These are phyloP conservation scores for Chaetomium olivaceum DNA, from an alignment of 2,329 filamentous ascomycete genomes.

Conservation along the genomic window DNA sequence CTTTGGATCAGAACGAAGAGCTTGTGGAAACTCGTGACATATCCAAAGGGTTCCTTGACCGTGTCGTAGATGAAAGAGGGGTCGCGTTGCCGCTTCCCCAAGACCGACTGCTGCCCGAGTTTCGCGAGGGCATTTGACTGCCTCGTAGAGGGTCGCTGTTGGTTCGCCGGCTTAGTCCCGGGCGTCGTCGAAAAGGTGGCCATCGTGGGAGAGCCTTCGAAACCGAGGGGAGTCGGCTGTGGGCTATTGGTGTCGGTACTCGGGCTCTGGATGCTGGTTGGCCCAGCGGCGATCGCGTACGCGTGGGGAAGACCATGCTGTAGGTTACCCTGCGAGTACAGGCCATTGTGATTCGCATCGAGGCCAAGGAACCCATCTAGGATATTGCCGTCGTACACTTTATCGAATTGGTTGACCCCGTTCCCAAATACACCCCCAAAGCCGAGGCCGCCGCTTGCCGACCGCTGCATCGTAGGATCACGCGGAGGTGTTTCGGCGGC, in stretches of 20 bases:
- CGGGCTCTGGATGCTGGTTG: conserved; percentile 63
- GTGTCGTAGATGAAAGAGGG: conserved; percentile 84
- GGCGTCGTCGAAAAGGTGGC: conserved; percentile 38
- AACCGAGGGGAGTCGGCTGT: conserved; percentile 52
- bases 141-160: conserved; percentile 45
- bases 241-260: conserved; percentile 66
- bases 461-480: conserved; percentile 54
- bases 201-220: conserved; percentile 57
- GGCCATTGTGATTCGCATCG: conserved; percentile 49
- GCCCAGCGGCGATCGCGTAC: conserved; percentile 64
- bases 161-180: conserved; percentile 34
- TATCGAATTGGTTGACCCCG: conserved; percentile 51
- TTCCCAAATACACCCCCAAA: conserved; percentile 54
- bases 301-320: conserved; percentile 65
- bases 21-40: conserved; percentile 86
- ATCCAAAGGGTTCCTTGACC: conserved; percentile 88
- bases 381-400: conserved; percentile 53
- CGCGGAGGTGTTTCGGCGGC: conserved; percentile 76
- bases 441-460: conserved; percentile 41
- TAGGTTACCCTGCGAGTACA: conserved; percentile 59
- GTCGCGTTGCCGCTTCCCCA: conserved; percentile 66
- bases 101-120: conserved; percentile 49
- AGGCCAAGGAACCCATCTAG: conserved; percentile 56
- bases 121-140: conserved; percentile 46
- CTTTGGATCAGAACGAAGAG: conserved; percentile 78